Conservation (phyloP, 2,329 filamentous ascomycete species). For the Ophiosphaerella korrae region DNA sequence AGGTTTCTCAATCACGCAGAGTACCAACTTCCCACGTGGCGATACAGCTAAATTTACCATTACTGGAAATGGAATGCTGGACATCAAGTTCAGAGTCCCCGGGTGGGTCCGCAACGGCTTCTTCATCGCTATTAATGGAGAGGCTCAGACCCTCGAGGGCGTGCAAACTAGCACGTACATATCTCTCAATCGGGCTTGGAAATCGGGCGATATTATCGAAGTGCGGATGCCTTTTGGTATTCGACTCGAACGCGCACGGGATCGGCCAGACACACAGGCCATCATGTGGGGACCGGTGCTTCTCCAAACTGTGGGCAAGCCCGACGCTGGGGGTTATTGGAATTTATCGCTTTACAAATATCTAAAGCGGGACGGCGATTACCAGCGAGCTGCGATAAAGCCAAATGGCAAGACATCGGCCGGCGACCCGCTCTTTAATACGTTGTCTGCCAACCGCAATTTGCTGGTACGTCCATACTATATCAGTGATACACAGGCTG, state of each 20-base stretch:
- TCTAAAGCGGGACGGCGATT: constrained; percentile 18
- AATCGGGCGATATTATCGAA: constrained; percentile 11
- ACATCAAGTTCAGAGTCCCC: constrained; percentile 16
- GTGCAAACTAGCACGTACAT: constrained; percentile 10
- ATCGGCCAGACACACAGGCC: constrained; percentile 16
- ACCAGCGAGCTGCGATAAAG: constrained; percentile 8
- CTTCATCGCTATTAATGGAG: constrained; percentile 10
- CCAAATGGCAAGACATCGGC: constrained; percentile 1
- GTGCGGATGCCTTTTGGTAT: constrained; percentile 16
- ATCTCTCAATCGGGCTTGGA: constrained; percentile 14
- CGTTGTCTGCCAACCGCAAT: not conserved
- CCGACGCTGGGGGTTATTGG: constrained; percentile 1
- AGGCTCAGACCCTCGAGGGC: not conserved
- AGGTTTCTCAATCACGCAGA: constrained; percentile 9
- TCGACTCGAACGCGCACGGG: constrained; percentile 14
- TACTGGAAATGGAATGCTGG: constrained; percentile 9
- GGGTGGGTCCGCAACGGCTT: constrained; percentile 15
- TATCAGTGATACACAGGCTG: constrained; percentile 6
- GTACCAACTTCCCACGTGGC: constrained; percentile 13
- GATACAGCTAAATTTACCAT: constrained; percentile 15
- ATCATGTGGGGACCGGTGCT: constrained; percentile 18
- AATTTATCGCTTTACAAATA: constrained; percentile 14
- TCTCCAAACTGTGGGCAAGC: constrained; percentile 11
- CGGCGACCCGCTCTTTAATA: constrained; percentile 13
- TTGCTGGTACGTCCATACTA: constrained; percentile 13